Evolutionary conservation across 306 rosid species (phyloP), one percentile per base, ranked within the genome.

Genomic region (Quercus engelmannii): DNA sequence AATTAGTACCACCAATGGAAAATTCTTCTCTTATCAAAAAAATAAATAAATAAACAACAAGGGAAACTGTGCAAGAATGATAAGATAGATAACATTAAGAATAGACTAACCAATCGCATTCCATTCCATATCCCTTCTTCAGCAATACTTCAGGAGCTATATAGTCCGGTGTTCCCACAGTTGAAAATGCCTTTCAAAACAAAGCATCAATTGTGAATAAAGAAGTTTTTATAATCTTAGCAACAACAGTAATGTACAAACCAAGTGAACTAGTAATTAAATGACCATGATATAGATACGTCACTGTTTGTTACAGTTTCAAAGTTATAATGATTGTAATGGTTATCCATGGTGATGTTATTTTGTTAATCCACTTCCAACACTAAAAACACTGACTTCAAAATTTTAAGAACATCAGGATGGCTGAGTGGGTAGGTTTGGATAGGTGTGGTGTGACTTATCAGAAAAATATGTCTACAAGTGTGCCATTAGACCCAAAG

Each of bases 121-220:
- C 99, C 98, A 95, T 95, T 78, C 99, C 99, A 83, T 95, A 95
- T 91, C 99, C 99, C 81, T 95, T 95, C 80, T 95, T 95, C 88
- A 92, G 61, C 72, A 92, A 83, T 65, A 95, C 99, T 90, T 95
- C 99, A 78, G 99, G 99, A 76, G 99, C 99, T 84, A 95, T 95
- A 84, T 95, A 95, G 79, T 95, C 99, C 3, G 99, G 98, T 64
- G 99, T 95, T 84, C 99, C 99, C 78, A 95, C 99, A 25, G 99
- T 95, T 81, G 99, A 92, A 88, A 95, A 95, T 80, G 99, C 99
- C 99, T 94, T 74, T 70, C 77, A 82, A 73, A 26, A 49, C 33
- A 82, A 71, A 82, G n/a, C 72, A 63, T n/a, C 41, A 79, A 74
- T 71, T 81, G 72, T 15, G 76, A 77, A 78, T 81, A 63, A 75